Evolutionary conservation across 148 eudicot genomes (phyloP), one percentile per base, ranked within the genome.

Genomic region (Polygonum maritimum): DNA sequence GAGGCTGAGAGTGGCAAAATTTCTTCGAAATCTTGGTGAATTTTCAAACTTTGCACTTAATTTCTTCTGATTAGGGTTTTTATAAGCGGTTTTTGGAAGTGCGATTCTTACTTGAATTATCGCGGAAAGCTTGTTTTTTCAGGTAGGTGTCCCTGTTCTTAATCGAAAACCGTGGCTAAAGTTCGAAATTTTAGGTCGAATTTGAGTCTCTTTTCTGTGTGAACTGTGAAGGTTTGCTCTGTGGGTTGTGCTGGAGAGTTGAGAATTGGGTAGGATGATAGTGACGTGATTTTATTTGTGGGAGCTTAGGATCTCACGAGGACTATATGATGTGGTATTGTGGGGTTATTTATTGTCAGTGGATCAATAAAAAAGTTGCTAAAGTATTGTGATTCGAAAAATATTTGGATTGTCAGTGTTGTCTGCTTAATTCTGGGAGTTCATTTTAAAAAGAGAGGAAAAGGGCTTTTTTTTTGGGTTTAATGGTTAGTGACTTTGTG

Each of bases 341-440:
- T 54, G 60, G 26, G 5, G 1, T 54, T 54, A 54, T 18, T 54
- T 60, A 16, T 36, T 35, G 41, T 33, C 45, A 67, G 44, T 67
- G 71, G 70, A 67, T 67, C 71, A 36, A 67, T 67, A 35, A 35
- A 22, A 67, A 67, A 67, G 0, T 15, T 67, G 40, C 71, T 12
- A 14, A 67, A 36, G 71, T 15, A 2, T 67, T 67, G 21, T 2
- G 21, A 36, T 67, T 67, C 5, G 15, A 67, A 67, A 6, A 33
- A 65, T 65, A 65, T 65, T 65, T 36, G 41, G 16, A 65, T 65
- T 65, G 71, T 65, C 71, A 65, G 71, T 35, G 16, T 67, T 38
- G 71, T 67, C 71, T 67, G 71, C 71, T 36, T 11, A 67, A 67
- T 67, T 67, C n/a, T 67, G 44, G 71, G 71, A 15, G 13, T 67